A percentile compares a stretch with the other conserved stretches of the same genome.
phyloP scores from a whole-genome alignment of 2,329 filamentous ascomycete species.

The Macrophomina pseudophaseolina region DNA sequence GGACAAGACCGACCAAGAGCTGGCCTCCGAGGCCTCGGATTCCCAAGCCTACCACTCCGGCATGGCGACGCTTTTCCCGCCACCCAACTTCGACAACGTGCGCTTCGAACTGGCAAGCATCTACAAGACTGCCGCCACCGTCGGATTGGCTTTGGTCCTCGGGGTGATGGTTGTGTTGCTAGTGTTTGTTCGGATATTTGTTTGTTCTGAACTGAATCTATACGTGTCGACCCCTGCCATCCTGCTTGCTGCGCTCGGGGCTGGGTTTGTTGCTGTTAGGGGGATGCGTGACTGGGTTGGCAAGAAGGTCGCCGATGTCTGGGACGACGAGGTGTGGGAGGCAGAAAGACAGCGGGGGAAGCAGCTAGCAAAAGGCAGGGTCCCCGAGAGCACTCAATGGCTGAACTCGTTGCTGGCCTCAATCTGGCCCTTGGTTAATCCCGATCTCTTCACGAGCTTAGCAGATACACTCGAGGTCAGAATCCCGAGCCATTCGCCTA shows the following conservation, averaged over 20 bases:
- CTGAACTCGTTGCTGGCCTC: conserved; percentile 71
- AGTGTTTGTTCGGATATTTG: conserved; percentile 28
- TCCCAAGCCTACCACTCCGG: conserved; percentile 31
- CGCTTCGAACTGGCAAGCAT: conserved; percentile 51
- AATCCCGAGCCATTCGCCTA: neutral
- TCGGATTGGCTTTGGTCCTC: conserved; percentile 44
- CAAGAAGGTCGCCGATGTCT: conserved; percentile 66
- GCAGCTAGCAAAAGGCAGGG: conserved; percentile 49
- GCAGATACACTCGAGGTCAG: conserved; percentile 69
- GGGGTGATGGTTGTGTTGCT: conserved; percentile 43
- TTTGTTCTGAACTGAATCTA: conserved; percentile 25
- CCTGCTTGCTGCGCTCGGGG: conserved; percentile 30
- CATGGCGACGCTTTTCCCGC: conserved; percentile 60
- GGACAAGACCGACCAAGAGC: conserved; percentile 44
- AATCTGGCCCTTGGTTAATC: conserved; percentile 77
- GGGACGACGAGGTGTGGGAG: conserved; percentile 74
- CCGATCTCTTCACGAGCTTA: conserved; percentile 71
- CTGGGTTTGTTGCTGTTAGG: conserved; percentile 44
- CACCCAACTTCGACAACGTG: conserved; percentile 55
- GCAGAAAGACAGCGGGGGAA: conserved; percentile 62
- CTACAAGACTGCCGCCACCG: conserved; percentile 52
- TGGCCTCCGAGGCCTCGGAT: conserved; percentile 49
- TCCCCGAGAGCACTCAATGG: conserved; percentile 73
- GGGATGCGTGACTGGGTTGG: conserved; percentile 64
- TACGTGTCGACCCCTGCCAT: conserved; percentile 37